A percentile compares a stretch with the other conserved stretches of the same genome.
Evolutionary conservation across 176 grass and related monocot genomes (phyloP).

Genomic region (Guadua angustifolia): DNA sequence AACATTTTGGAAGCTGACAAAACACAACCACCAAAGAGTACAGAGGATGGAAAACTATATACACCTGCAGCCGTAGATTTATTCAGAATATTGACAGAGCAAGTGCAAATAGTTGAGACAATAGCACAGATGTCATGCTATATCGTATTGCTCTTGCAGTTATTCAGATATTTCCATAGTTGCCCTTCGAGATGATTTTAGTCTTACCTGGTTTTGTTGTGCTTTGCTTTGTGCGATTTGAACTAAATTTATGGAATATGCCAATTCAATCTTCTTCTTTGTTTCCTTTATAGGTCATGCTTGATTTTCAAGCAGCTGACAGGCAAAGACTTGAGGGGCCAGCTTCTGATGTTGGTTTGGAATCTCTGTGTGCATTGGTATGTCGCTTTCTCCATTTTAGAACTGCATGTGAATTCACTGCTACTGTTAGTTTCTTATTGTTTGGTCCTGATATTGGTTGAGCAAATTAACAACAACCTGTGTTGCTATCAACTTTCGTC

Average conservation of each 20-base stretch:
- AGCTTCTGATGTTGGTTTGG: constrained; percentile 80
- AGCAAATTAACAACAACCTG: constrained; percentile 97
- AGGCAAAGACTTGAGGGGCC: constrained; percentile 82
- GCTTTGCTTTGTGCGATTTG: constrained; percentile 4
- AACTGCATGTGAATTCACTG: constrained; percentile 14
- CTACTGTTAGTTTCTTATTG: constrained; percentile 29
- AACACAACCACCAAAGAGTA: constrained; percentile 89
- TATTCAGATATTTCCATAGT: constrained; percentile 74
- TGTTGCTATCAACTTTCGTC: constrained; percentile 82
- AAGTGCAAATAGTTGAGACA: constrained; percentile 97
- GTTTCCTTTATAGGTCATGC: constrained; percentile 76
- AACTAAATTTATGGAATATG: constrained; percentile 15
- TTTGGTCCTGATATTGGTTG: constrained; percentile 49
- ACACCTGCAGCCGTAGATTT: constrained; percentile 97
- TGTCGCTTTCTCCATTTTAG: constrained; percentile 39
- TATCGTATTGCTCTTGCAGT: constrained; percentile 96
- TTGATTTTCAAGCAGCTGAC: constrained; percentile 99
- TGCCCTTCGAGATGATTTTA: constrained; percentile 29
- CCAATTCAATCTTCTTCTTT: constrained; percentile 31
- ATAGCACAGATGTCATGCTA: constrained; percentile 96
- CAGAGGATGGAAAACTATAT: constrained; percentile 84
- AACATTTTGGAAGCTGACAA: constrained; percentile 99
- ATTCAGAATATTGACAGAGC: constrained; percentile 95
- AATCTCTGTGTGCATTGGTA: constrained; percentile 91
- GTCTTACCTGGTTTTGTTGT: constrained; percentile 26